A percentile compares a stretch with the other conserved stretches of the same genome.
These are phyloP conservation scores for Chara braunii DNA, from an alignment of 139 green algal genomes.

Conservation along the genomic window DNA sequence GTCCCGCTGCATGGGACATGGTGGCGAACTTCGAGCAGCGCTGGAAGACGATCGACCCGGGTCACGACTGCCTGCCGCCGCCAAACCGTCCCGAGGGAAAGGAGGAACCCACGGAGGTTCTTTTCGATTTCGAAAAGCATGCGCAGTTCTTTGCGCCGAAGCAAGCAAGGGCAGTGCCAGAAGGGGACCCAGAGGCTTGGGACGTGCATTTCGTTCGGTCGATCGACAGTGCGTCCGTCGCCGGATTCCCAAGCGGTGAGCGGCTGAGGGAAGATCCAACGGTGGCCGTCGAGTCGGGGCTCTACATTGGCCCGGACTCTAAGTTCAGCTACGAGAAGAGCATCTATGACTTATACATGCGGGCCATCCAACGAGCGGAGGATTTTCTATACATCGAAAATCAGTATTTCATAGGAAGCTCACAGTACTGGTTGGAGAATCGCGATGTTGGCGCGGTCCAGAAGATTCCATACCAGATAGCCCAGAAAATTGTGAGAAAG, in stretches of 20 bases:
- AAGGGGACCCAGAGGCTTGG: constrained; percentile 42
- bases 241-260: constrained; percentile 24
- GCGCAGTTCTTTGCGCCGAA: not conserved
- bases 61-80: too few relatives aligned
- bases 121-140: not conserved
- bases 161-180: not conserved
- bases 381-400: constrained; percentile 63
- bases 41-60: too few relatives aligned
- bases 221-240: constrained; percentile 38
- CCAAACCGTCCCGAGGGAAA: constrained; percentile 6
- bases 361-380: constrained; percentile 41
- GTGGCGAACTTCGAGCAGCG: constrained; percentile 48
- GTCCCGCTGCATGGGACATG: constrained; percentile 48
- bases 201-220: constrained; percentile 43
- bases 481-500: constrained; percentile 34
- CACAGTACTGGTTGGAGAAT: constrained; percentile 11
- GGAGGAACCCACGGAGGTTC: not conserved
- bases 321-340: too few relatives aligned
- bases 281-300: too few relatives aligned
- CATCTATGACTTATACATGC: constrained; percentile 40
- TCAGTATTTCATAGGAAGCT: constrained; percentile 37
- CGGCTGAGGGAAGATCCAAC: too few relatives aligned
- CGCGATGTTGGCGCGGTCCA: constrained; percentile 18
- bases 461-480: constrained; percentile 35
- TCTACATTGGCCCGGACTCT: too few relatives aligned